Conservation (phyloP, 1,284 basidiomycete genomes). For the Sphagnurus paluster region DNA sequence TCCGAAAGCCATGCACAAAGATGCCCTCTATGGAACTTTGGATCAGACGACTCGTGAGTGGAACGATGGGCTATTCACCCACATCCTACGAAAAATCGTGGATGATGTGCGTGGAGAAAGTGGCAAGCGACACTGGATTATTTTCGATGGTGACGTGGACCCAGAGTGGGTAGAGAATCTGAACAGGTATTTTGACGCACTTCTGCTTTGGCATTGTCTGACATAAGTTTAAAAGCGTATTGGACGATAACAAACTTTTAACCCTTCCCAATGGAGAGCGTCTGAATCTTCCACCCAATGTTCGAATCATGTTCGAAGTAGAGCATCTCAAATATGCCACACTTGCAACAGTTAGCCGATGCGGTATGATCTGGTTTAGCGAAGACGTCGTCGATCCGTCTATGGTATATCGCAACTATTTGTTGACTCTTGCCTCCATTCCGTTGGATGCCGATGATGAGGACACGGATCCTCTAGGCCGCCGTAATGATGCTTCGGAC, state of each 20-base stretch:
- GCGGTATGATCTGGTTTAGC: slow-evolving; percentile 99
- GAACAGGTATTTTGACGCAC: slow-evolving; percentile 71
- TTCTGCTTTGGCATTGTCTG: slow-evolving; percentile 4
- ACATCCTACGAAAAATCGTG: slow-evolving; percentile 96
- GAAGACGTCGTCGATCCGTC: slow-evolving; percentile 89
- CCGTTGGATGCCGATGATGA: slow-evolving; percentile 94
- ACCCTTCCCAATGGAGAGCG: slow-evolving; percentile 99
- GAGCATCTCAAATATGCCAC: slow-evolving; percentile 98
- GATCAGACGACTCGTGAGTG: slow-evolving; percentile 98
- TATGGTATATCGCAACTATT: slow-evolving; percentile 93
- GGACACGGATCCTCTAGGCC: slow-evolving; percentile 66
- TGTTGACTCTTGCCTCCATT: slow-evolving; percentile 73
- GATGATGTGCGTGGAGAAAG: slow-evolving; percentile 99
- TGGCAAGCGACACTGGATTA: slow-evolving; percentile 97
- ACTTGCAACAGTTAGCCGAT: slow-evolving; percentile 97
- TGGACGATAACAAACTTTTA: slow-evolving; percentile 98
- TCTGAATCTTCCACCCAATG: slow-evolving; percentile 94
- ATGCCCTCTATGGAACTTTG: slow-evolving; percentile 95
- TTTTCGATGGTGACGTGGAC: slow-evolving; percentile 99
- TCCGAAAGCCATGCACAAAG: slow-evolving; percentile 99
- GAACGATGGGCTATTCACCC: slow-evolving; percentile 99
- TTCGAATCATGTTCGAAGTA: slow-evolving; percentile 99
- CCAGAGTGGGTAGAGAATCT: slow-evolving; percentile 99
- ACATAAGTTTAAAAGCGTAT: slow-evolving; percentile 62
- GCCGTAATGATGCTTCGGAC: slow-evolving; percentile 60